These are phyloP conservation scores for Fragosphaeria purpurea DNA, from an alignment of 2,329 filamentous ascomycete species.

Conservation along the genomic window DNA sequence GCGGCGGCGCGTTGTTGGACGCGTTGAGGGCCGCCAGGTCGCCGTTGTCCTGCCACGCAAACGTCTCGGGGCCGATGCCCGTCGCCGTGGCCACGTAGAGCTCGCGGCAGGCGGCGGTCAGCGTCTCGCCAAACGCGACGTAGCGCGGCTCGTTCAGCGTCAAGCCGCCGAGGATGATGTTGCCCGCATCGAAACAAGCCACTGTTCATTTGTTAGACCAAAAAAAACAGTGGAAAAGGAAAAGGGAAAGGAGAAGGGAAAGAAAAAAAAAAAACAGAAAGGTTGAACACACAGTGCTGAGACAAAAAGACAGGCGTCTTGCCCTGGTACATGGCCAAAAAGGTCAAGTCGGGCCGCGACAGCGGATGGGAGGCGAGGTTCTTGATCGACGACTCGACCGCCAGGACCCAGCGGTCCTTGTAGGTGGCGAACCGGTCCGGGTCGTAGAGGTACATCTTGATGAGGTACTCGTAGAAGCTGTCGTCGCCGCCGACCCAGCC, in stretches of 20 bases:
- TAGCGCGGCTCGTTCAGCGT: slow-evolving; percentile 57
- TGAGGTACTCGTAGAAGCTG: slow-evolving; percentile 80
- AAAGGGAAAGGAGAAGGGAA: not conserved
- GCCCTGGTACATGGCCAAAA: slow-evolving; percentile 49
- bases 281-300: slow-evolving; percentile 34
- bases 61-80: slow-evolving; percentile 66
- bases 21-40: slow-evolving; percentile 21
- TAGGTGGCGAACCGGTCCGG: slow-evolving; percentile 51
- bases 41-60: slow-evolving; percentile 47
- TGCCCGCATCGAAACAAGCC: slow-evolving; percentile 76
- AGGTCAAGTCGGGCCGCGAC: slow-evolving; percentile 60
- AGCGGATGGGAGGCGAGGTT: slow-evolving; percentile 61
- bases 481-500: slow-evolving; percentile 72
- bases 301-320: slow-evolving; percentile 33
- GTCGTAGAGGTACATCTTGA: slow-evolving; percentile 86
- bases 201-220: slow-evolving; percentile 39
- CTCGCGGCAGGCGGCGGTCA: slow-evolving; percentile 63
- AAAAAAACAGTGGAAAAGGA: too few relatives aligned
- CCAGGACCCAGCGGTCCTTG: slow-evolving; percentile 63
- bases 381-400: slow-evolving; percentile 65
- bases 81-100: slow-evolving; percentile 62
- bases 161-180: slow-evolving; percentile 71
- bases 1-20: slow-evolving; percentile 30
- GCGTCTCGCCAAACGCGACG: slow-evolving; percentile 60
- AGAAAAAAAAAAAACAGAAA: not conserved